A percentile compares a stretch with the other conserved stretches of the same genome.
Conservation (phyloP, 768 basidiomycete genomes). For the Leccinum boreale region DNA sequence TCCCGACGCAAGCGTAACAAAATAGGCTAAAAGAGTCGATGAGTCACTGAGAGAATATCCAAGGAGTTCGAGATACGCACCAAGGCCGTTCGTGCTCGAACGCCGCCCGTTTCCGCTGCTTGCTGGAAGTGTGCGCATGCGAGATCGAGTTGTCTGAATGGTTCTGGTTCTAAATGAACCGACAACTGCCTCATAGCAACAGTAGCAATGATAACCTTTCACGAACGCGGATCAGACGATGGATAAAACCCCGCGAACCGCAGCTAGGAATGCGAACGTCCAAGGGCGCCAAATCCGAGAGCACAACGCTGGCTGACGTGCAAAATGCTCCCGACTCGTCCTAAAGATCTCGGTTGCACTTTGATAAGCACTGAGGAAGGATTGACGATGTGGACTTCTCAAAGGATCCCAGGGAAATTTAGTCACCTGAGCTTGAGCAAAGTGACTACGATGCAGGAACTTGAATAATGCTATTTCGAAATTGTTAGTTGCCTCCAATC, state of each 20-base stretch:
- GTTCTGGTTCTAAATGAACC: slow-evolving; percentile 43
- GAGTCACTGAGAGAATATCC: not conserved
- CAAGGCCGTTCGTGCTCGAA: slow-evolving; percentile 47
- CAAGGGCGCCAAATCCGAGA: slow-evolving; percentile 58
- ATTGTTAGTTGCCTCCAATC: not conserved
- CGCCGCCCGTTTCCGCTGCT: slow-evolving; percentile 46
- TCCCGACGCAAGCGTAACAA: slow-evolving; percentile 45
- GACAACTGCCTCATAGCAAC: slow-evolving; percentile 46
- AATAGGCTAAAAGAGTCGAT: slow-evolving; percentile 36
- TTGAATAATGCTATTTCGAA: slow-evolving; percentile 43
- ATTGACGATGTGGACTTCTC: slow-evolving; percentile 45
- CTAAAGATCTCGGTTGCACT: slow-evolving; percentile 47
- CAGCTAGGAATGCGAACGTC: slow-evolving; percentile 53
- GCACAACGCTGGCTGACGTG: slow-evolving; percentile 42
- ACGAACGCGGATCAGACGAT: not conserved
- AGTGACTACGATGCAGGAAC: slow-evolving; percentile 54
- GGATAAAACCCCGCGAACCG: slow-evolving; percentile 34
- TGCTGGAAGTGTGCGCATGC: slow-evolving; percentile 44
- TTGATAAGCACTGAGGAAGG: slow-evolving; percentile 50
- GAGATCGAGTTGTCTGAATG: slow-evolving; percentile 44
- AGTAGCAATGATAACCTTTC: slow-evolving; percentile 51
- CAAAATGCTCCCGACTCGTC: slow-evolving; percentile 39
- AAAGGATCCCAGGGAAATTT: slow-evolving; percentile 47
- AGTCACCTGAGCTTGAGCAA: slow-evolving; percentile 53
- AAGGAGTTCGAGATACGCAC: slow-evolving; percentile 24